These are phyloP conservation scores for Penicillium sp. DNA, from an alignment of 2,329 filamentous ascomycete genomes.

Conservation along the genomic window DNA sequence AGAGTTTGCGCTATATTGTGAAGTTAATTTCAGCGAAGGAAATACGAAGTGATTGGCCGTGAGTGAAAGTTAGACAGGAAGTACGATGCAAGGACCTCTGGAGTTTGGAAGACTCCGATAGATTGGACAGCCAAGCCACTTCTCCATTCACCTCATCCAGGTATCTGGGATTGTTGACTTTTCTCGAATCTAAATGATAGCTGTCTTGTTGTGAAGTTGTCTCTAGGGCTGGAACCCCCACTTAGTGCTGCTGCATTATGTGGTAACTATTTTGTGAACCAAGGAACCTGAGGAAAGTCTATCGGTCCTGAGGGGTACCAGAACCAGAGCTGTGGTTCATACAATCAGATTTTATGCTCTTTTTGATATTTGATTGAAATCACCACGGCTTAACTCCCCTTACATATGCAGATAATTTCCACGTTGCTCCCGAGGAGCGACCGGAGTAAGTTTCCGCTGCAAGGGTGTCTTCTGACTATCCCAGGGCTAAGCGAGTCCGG, in stretches of 20 bases:
- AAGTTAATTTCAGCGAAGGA: background rate
- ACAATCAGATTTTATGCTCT: background rate
- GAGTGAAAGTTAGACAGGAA: slow-evolving; percentile 9
- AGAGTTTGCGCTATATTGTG: slow-evolving; percentile 16
- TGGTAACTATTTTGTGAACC: background rate
- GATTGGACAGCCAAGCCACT: slow-evolving; percentile 1
- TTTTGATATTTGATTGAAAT: background rate
- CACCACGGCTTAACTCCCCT: background rate
- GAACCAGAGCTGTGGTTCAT: background rate
- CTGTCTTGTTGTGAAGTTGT: background rate
- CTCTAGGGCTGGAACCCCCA: background rate
- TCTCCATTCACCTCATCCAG: slow-evolving; percentile 19
- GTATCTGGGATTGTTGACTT: slow-evolving; percentile 15
- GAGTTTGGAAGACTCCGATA: background rate
- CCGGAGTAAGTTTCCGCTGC: background rate
- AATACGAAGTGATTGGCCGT: slow-evolving; percentile 16
- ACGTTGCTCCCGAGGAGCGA: slow-evolving; percentile 11
- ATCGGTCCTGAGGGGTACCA: background rate
- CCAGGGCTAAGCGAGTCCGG: slow-evolving; percentile 1
- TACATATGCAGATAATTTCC: slow-evolving; percentile 12
- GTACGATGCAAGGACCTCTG: slow-evolving; percentile 15
- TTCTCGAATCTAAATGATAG: background rate
- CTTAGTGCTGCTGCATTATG: background rate
- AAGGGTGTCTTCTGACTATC: slow-evolving; percentile 10
- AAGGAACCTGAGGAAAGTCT: background rate